Percentiles rank a stretch among this genome's conserved stretches.
Evolutionary conservation across 2,329 filamentous ascomycete genomes (phyloP).

Genomic region (Ophiostoma sp.): DNA sequence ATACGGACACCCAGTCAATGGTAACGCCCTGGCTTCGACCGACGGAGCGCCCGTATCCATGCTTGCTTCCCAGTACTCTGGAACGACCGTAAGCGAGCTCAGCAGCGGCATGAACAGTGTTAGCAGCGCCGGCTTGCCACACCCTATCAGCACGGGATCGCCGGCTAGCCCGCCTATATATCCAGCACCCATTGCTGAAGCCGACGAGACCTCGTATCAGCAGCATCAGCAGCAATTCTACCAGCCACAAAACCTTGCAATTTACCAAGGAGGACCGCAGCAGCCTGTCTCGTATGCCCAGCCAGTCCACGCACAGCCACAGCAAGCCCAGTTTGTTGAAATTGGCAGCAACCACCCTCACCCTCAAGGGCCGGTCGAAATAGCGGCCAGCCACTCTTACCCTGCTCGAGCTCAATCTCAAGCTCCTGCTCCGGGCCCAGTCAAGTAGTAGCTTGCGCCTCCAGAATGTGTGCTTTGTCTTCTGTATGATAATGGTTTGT

Average conservation of each 20-base stretch:
- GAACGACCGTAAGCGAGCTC: neutral
- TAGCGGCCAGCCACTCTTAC: neutral
- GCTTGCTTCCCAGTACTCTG: neutral
- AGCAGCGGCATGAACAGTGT: neutral
- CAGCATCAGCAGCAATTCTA: neutral
- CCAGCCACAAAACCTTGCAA: neutral
- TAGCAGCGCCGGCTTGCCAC: neutral
- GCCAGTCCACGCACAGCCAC: slow-evolving; percentile 13
- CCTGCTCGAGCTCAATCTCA: too few relatives aligned
- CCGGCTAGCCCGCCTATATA: neutral
- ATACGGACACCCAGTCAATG: neutral
- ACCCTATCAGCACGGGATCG: neutral
- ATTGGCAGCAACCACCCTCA: neutral
- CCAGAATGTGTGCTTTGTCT: neutral
- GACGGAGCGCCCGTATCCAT: neutral
- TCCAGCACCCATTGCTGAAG: neutral
- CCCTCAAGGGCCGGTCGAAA: neutral
- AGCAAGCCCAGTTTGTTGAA: neutral
- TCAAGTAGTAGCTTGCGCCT: neutral
- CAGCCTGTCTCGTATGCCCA: slow-evolving; percentile 4
- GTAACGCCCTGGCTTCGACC: neutral
- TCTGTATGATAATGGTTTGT: neutral
- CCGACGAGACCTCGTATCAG: neutral
- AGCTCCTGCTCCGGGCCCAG: neutral
- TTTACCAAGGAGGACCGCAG: slow-evolving; percentile 7